A percentile compares a stretch with the other conserved stretches of the same genome.
Evolutionary conservation across 139 green algal genomes (phyloP).

Genomic region (Picochlorum costavermella): DNA sequence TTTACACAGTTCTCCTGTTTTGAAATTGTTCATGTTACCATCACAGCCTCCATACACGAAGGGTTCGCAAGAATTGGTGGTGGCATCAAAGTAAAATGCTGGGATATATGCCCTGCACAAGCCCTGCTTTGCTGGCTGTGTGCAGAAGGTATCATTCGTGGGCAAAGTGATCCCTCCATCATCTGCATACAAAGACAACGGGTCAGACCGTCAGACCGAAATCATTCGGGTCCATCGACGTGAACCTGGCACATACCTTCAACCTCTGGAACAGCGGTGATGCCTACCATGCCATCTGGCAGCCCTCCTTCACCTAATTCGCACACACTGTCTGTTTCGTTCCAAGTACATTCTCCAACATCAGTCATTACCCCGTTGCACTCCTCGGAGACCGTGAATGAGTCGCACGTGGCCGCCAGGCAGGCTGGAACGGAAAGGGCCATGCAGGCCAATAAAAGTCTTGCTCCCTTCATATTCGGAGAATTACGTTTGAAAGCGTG

Average conservation of each 20-base stretch:
- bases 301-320: not conserved
- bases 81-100: not conserved
- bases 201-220: too few relatives aligned
- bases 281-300: not conserved
- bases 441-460: too few relatives aligned
- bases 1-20: not conserved
- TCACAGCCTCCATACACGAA: slow-evolving; percentile 8
- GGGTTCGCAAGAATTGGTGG: not conserved
- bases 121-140: not conserved
- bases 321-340: not conserved
- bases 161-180: not conserved
- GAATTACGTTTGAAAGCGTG: too few relatives aligned
- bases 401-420: not conserved
- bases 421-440: not conserved
- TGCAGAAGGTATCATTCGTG: not conserved
- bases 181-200: not conserved
- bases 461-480: too few relatives aligned
- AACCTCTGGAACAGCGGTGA: not conserved
- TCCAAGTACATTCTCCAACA: slow-evolving; percentile 2
- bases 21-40: slow-evolving; percentile 8
- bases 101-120: not conserved
- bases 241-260: too few relatives aligned
- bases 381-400: not conserved
- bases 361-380: not conserved
- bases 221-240: too few relatives aligned